Percentiles rank a stretch among this genome's conserved stretches.
Evolutionary conservation across 768 basidiomycete genomes (phyloP).

Genomic region (Lactifluus subvellereus): DNA sequence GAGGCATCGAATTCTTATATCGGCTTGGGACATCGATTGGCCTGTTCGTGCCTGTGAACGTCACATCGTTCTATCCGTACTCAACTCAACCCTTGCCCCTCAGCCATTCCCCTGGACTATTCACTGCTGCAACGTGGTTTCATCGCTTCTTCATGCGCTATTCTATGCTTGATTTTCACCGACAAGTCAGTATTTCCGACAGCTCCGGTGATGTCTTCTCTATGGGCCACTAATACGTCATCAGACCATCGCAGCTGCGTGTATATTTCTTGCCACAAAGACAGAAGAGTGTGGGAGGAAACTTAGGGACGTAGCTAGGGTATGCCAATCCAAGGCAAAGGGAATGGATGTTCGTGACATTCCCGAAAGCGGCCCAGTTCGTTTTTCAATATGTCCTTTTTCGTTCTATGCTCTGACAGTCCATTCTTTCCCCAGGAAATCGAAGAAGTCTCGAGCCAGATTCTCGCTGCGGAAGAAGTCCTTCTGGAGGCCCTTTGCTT

Average conservation of each 20-base stretch:
- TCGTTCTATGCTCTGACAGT: neutral
- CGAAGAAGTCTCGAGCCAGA: slow-evolving; percentile 60
- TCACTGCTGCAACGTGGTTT: slow-evolving; percentile 86
- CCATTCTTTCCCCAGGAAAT: slow-evolving; percentile 50
- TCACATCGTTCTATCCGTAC: slow-evolving; percentile 6
- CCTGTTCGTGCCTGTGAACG: slow-evolving; percentile 47
- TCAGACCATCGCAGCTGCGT: slow-evolving; percentile 79
- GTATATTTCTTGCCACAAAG: slow-evolving; percentile 87
- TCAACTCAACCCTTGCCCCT: slow-evolving; percentile 18
- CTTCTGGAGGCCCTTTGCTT: slow-evolving; percentile 81
- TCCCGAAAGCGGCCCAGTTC: slow-evolving; percentile 59
- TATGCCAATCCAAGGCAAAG: slow-evolving; percentile 63
- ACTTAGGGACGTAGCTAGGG: slow-evolving; percentile 74
- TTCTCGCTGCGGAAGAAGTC: slow-evolving; percentile 70
- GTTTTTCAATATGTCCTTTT: slow-evolving; percentile 21
- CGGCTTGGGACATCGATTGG: slow-evolving; percentile 71
- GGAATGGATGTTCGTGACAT: slow-evolving; percentile 51
- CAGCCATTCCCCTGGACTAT: slow-evolving; percentile 77
- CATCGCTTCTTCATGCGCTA: slow-evolving; percentile 89
- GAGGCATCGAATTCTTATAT: slow-evolving; percentile 82
- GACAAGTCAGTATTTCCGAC: slow-evolving; percentile 47
- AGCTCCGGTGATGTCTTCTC: neutral
- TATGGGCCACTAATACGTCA: slow-evolving; percentile 16
- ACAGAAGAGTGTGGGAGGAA: slow-evolving; percentile 87
- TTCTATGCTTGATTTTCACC: slow-evolving; percentile 75